Percentiles rank a stretch among this genome's conserved stretches.
phyloP scores from a whole-genome alignment of 345 rosid genomes.

The Pseudoturritis turrita region DNA sequence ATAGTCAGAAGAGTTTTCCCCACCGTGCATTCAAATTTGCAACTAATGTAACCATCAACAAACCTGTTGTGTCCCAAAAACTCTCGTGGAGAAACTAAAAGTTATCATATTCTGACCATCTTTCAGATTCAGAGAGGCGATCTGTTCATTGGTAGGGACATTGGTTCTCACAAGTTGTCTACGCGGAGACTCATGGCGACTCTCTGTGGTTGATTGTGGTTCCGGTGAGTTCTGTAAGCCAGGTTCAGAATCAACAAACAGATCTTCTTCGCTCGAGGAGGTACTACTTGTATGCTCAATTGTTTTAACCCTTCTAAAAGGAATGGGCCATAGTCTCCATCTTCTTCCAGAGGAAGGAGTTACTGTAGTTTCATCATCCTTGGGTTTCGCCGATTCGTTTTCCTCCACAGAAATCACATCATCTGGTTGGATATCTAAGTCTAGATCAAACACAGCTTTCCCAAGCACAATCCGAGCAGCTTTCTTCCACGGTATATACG shows the following conservation, averaged over 20 bases:
- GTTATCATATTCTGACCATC: slow-evolving; percentile 86
- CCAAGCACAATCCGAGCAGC: slow-evolving; percentile 84
- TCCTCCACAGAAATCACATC: slow-evolving; percentile 62
- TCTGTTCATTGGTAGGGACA: slow-evolving; percentile 80
- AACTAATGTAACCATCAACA: slow-evolving; percentile 17
- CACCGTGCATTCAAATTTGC: neutral
- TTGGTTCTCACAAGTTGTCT: slow-evolving; percentile 72
- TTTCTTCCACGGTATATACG: slow-evolving; percentile 69
- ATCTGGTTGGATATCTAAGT: slow-evolving; percentile 55
- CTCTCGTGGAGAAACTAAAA: slow-evolving; percentile 84
- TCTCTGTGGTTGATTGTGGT: slow-evolving; percentile 23
- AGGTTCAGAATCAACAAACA: slow-evolving; percentile 75
- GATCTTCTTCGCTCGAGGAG: slow-evolving; percentile 62
- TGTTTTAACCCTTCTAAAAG: slow-evolving; percentile 80
- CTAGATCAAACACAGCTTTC: slow-evolving; percentile 61
- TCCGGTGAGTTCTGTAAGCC: slow-evolving; percentile 41
- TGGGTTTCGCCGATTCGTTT: slow-evolving; percentile 35
- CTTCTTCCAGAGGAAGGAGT: slow-evolving; percentile 54
- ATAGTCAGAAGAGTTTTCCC: neutral
- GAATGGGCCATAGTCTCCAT: slow-evolving; percentile 88
- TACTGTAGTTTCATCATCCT: slow-evolving; percentile 37
- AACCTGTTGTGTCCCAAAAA: slow-evolving; percentile 89
- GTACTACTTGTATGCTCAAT: slow-evolving; percentile 54
- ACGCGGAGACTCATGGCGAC: slow-evolving; percentile 49
- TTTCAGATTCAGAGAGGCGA: slow-evolving; percentile 80